Evolutionary conservation across 2,329 filamentous ascomycete genomes (phyloP).

Genomic region (Thermochaetoides dissita): DNA sequence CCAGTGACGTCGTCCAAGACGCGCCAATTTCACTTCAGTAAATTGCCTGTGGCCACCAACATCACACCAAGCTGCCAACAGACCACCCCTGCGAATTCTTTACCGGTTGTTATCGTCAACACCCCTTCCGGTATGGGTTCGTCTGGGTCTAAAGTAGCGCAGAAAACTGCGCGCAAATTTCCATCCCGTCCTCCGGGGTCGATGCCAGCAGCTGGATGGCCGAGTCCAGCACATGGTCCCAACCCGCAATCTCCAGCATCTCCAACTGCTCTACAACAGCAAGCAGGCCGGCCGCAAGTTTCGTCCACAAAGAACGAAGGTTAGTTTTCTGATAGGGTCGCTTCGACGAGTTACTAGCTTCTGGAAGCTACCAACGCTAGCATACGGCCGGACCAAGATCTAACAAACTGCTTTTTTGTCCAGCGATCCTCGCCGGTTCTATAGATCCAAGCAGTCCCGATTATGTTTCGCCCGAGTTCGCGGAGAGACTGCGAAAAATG

Average conservation of each 20-base stretch:
- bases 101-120: no score
- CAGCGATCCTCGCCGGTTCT: slow-evolving; percentile 28
- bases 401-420: no score
- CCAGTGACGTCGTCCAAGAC: background rate
- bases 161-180: slow-evolving; percentile 15
- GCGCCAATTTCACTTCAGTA: background rate
- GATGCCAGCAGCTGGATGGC: slow-evolving; percentile 4
- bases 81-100: no score
- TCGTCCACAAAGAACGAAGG: slow-evolving; percentile 16
- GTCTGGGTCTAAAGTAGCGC: slow-evolving; percentile 14
- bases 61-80: background rate
- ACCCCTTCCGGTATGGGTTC: slow-evolving; percentile 9
- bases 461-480: slow-evolving; percentile 28
- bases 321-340: slow-evolving; percentile 4
- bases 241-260: slow-evolving; percentile 1
- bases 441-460: slow-evolving; percentile 27
- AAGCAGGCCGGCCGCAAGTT: slow-evolving; percentile 8
- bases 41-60: background rate
- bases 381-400: no score
- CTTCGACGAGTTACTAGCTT: no score
- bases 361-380: no score
- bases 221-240: slow-evolving; percentile 4
- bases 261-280: background rate
- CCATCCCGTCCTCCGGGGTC: slow-evolving; percentile 17
- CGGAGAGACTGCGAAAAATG: slow-evolving; percentile 38